phyloP scores from a whole-genome alignment of 2,329 filamentous ascomycete genomes.

The Fusarium papillatum region DNA sequence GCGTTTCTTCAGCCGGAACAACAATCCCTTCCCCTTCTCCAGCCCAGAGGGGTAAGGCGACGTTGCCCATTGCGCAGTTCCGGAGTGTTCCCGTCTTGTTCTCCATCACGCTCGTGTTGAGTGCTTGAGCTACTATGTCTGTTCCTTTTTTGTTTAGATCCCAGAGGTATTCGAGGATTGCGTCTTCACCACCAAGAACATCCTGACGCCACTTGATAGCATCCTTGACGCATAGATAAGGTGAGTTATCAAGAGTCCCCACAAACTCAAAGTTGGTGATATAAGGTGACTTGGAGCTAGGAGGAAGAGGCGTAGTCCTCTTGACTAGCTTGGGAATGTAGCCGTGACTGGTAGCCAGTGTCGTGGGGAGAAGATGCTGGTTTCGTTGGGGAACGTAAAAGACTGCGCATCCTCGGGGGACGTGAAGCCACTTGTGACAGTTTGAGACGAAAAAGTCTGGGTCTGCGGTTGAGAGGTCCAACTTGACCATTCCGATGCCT shows the following conservation, averaged over 20 bases:
- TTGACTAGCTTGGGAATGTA: constrained; percentile 65
- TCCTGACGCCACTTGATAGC: constrained; percentile 79
- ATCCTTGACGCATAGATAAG: constrained; percentile 80
- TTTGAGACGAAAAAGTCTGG: constrained; percentile 92
- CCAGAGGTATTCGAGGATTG: constrained; percentile 74
- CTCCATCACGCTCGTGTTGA: constrained; percentile 81
- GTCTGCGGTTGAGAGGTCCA: constrained; percentile 76
- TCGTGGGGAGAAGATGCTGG: constrained; percentile 80
- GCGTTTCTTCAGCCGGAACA: constrained; percentile 48
- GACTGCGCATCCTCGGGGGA: constrained; percentile 84
- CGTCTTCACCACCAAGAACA: constrained; percentile 80
- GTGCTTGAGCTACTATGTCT: constrained; percentile 67
- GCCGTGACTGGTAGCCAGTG: constrained; percentile 85
- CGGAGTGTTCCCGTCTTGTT: constrained; percentile 73
- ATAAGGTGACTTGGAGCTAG: constrained; percentile 68
- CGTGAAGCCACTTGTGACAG: constrained; percentile 91
- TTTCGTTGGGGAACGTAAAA: constrained; percentile 85
- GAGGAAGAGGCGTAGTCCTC: constrained; percentile 58
- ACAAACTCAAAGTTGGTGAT: constrained; percentile 81
- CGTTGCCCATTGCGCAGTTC: constrained; percentile 79
- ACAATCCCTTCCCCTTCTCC: constrained; percentile 45
- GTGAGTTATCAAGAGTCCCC: constrained; percentile 80
- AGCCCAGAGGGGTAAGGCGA: constrained; percentile 75
- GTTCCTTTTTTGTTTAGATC: constrained; percentile 75
- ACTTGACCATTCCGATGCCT: constrained; percentile 81